Base-by-base conservation (phyloP, 192 early-diverging fungal species). In the Podila horticola region DNA sequence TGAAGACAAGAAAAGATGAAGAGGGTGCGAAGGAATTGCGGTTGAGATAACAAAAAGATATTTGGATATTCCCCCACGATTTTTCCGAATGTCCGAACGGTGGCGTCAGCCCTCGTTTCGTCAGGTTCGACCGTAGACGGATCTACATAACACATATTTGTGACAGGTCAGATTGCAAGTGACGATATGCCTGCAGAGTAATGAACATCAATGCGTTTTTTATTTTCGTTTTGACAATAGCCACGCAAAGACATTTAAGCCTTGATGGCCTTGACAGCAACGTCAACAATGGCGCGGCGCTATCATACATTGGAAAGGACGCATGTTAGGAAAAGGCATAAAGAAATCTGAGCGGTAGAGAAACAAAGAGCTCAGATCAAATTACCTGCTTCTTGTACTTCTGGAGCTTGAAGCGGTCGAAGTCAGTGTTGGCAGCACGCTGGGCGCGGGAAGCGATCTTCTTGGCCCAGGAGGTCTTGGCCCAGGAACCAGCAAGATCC, bases 351-450 rank as follows among this genome's bases (percentile, higher is more conserved):
- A 4, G n/a, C 15, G 52, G 38, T 22, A 17, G 19, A 48, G 13
- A 11, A 59, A n/a, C 36, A 50, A 11, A 64, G 0, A 60, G 3
- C 19, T 31, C 29, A 12, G 11, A 34, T 49, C 11, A 58, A 79
- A 90, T 81, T 86, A 92, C 92, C 88, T 97, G 90, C 91, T 94
- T 97, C 90, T 93, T 93, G 84, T 97, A 92, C 86, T 96, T 88
- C 91, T 92, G 90, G 61, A 97, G 73, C 96, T 99, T 97, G 95
- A 99, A 99, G 83, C 98, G 93, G 87, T 98, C 97, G 88, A 99
- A 98, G 89, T 99, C 98, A 55, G 90, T 77, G 82, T 95, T 86
- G 83, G 81, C 82, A 72, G 94, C 90, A 82, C 97, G 94, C 83
- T 83, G 84, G 66, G 87, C 83, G 76, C 97, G 93, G 71, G 88